Evolutionary conservation across 2,329 filamentous ascomycete species (phyloP).

Genomic region (Colletotrichum acutatum): DNA sequence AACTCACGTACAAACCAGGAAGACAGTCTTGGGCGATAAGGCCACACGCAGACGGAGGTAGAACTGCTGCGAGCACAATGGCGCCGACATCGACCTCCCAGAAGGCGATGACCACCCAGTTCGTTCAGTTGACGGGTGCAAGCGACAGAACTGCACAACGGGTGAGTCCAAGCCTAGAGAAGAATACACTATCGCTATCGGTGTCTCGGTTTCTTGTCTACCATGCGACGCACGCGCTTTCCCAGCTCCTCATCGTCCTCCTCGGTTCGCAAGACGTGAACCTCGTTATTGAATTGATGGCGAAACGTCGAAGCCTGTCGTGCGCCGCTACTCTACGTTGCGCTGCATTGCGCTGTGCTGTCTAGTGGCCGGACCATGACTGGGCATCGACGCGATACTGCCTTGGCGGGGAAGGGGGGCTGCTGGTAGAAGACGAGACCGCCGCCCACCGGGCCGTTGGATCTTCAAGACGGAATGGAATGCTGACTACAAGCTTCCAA

Average conservation of each 20-base stretch:
- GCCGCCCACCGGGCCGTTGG: neutral
- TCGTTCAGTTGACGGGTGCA: constrained; percentile 55
- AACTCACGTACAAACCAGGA: neutral
- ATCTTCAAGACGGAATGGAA: neutral
- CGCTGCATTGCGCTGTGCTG: neutral
- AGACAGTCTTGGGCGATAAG: neutral
- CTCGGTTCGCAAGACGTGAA: neutral
- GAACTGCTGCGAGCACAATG: constrained; percentile 42
- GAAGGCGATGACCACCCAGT: constrained; percentile 54
- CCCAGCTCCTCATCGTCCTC: constrained; percentile 1
- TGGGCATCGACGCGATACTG: neutral
- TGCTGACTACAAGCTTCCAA: constrained; percentile 29
- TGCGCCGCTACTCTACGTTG: constrained; percentile 13
- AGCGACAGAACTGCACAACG: constrained; percentile 55
- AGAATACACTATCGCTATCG: neutral
- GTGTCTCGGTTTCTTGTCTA: neutral
- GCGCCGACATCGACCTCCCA: constrained; percentile 52
- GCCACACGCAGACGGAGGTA: neutral
- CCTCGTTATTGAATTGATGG: neutral
- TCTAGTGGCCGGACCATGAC: neutral
- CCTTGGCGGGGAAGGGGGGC: constrained; percentile 16
- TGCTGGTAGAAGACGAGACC: neutral
- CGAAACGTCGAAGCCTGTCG: constrained; percentile 17
- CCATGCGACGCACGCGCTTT: neutral
- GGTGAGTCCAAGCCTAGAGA: constrained; percentile 48